Percentiles rank a stretch among this genome's conserved stretches.
phyloP scores from a whole-genome alignment of 1,284 basidiomycete genomes.

The Microbotryum violaceum region DNA sequence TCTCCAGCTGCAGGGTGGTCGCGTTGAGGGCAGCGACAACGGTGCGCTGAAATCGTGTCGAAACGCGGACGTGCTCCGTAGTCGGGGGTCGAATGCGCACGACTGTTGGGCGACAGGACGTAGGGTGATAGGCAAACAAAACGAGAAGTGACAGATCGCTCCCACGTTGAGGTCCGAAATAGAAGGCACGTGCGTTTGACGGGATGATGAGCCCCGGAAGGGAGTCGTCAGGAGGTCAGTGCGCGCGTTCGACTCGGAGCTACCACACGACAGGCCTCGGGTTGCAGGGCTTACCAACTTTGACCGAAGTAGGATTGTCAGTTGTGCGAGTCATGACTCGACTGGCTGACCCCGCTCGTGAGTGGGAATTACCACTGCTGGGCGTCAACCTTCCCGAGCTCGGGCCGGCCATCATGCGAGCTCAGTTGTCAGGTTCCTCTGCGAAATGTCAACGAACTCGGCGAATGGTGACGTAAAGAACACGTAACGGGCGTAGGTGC shows the following conservation, averaged over 20 bases:
- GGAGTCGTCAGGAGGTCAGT: constrained; percentile 3
- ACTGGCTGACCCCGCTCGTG: too few relatives aligned
- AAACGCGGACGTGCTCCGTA: constrained; percentile 58
- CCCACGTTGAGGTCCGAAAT: neutral
- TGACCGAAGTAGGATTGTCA: constrained; percentile 22
- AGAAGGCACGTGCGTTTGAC: neutral
- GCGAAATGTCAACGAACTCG: too few relatives aligned
- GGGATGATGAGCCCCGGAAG: neutral
- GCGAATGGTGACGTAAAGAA: too few relatives aligned
- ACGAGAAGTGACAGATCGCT: neutral
- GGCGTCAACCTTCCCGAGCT: too few relatives aligned
- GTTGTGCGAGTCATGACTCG: neutral
- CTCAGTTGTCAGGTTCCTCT: too few relatives aligned
- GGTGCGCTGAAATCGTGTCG: constrained; percentile 83
- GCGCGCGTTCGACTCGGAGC: neutral
- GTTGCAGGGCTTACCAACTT: constrained; percentile 32
- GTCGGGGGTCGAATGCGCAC: constrained; percentile 88
- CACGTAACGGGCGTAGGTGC: too few relatives aligned
- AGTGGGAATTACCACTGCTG: too few relatives aligned
- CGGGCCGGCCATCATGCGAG: too few relatives aligned
- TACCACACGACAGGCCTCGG: neutral
- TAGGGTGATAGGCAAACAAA: constrained; percentile 3
- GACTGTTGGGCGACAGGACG: constrained; percentile 48
- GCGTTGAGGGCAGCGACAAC: constrained; percentile 62
- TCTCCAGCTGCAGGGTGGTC: constrained; percentile 59